Base-by-base conservation (phyloP, 2,329 filamentous ascomycete genomes). In the Penicillium sp. region DNA sequence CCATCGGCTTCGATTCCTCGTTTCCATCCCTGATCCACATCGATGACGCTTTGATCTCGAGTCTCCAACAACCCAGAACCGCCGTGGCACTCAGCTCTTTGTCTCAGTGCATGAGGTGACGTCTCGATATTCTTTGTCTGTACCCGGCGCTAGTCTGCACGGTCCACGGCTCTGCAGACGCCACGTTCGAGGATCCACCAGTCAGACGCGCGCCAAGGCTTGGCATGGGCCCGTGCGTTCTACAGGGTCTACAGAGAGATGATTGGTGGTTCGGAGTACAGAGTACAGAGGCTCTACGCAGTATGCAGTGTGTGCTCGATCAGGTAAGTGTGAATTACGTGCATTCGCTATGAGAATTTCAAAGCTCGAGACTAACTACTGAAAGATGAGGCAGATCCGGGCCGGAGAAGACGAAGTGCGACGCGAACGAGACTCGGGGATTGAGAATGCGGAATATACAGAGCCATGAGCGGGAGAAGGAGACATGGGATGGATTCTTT, bases 401-500 rank as follows among this genome's bases (percentile, higher is more conserved):
- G 22, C 31, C 45, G 16, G 31, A 32, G 13, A 34, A n/a, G 32
- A 48, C 34, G 31, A 45, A 36, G 4, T 31, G 42, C 36, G 48
- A 53, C 22, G 47, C 27, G 48, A 32, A 44, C 27, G 39, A 40
- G 39, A 34, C 32, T 34, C 34, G 7, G 16, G 11, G 22, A 40
- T 27, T 16, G 21, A n/a, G 10, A 53, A 53, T 53, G 43, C 14
- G 39, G 44, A 53, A 53, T 54, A 21, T 54, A 50, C 32, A 44
- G n/a, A 48, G 31, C 32, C 14, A 38, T 16, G n/a, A 40, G 34
- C 2, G 31, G n/a, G 48, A 18, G 41, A 46, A 21, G 38, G 31
- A 14, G 9, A 36, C 34, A 24, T 21, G 18, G 27, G 47, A 47
- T n/a, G 14, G 32, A 5, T 11, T 21, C 18, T 50, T 65, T 70